Evolutionary conservation across 2,329 filamentous ascomycete species (phyloP).

Genomic region (Fusarium subglutinans): DNA sequence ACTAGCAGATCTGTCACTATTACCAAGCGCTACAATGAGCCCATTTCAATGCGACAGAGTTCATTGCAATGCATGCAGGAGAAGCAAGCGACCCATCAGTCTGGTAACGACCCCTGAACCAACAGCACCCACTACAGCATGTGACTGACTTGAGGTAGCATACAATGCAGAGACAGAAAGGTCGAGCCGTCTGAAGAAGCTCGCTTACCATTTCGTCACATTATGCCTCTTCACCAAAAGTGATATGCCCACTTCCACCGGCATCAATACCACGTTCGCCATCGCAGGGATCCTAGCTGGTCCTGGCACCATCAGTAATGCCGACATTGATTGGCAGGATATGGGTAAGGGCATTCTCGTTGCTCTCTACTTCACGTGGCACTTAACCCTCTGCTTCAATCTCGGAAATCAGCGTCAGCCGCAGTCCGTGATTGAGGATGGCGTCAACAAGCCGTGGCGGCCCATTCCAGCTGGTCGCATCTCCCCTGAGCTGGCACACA

Average conservation of each 20-base stretch:
- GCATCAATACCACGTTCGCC: slow-evolving; percentile 32
- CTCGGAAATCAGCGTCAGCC: slow-evolving; percentile 51
- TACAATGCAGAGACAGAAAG: background rate
- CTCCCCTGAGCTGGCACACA: slow-evolving; percentile 35
- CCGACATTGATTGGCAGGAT: slow-evolving; percentile 10
- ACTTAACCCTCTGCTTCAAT: slow-evolving; percentile 44
- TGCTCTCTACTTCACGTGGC: slow-evolving; percentile 36
- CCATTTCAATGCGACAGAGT: background rate
- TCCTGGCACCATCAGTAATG: slow-evolving; percentile 21
- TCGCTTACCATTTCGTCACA: slow-evolving; percentile 27
- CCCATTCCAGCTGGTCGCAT: slow-evolving; percentile 44
- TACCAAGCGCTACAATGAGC: slow-evolving; percentile 1
- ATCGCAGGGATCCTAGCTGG: slow-evolving; percentile 28
- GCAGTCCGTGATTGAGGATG: slow-evolving; percentile 49
- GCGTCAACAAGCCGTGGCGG: slow-evolving; percentile 52
- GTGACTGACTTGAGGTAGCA: slow-evolving; percentile 22
- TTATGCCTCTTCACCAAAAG: slow-evolving; percentile 34
- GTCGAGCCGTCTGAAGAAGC: slow-evolving; percentile 1
- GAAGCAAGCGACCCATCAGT: slow-evolving; percentile 9
- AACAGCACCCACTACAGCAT: background rate
- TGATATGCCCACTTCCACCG: slow-evolving; percentile 30
- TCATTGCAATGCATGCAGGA: background rate
- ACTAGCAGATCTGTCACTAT: slow-evolving; percentile 9
- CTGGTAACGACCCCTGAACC: slow-evolving; percentile 22
- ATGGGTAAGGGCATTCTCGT: slow-evolving; percentile 32